Conservation (phyloP, 192 early-diverging fungal species). For the Coemansia sp. region DNA sequence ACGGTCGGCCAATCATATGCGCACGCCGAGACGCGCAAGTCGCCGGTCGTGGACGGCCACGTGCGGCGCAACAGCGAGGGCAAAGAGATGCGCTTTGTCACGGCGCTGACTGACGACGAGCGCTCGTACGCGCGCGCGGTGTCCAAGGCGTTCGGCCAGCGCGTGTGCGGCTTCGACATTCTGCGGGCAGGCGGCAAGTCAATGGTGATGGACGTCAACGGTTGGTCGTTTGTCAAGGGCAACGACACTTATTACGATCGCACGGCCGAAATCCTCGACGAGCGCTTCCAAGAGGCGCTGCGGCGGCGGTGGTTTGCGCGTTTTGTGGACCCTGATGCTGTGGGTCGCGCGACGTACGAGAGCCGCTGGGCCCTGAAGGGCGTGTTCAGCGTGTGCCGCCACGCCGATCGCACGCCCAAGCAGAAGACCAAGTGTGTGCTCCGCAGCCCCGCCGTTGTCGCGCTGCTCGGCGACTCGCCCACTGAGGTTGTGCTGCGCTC, state of each 20-base stretch:
- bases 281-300: conserved; percentile 73
- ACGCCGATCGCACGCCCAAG: conserved; percentile 96
- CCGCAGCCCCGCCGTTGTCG: conserved; percentile 64
- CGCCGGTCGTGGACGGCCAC: conserved; percentile 92
- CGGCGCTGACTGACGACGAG: conserved; percentile 76
- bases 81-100: conserved; percentile 94
- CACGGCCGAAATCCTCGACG: conserved; percentile 71
- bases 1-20: conserved; percentile 87
- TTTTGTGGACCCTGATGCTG: conserved; percentile 56
- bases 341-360: conserved; percentile 55
- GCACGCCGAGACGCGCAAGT: conserved; percentile 96
- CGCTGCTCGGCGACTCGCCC: conserved; percentile 62
- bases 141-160: conserved; percentile 83
- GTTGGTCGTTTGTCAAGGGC: conserved; percentile 99
- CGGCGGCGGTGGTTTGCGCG: conserved; percentile 57
- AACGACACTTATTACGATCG: conserved; percentile 90
- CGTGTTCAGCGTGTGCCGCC: conserved; percentile 89
- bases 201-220: conserved; percentile 97
- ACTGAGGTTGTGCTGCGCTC: conserved; percentile 83
- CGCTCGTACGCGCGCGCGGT: conserved; percentile 73
- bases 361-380: conserved; percentile 92
- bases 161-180: conserved; percentile 94
- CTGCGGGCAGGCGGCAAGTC: conserved; percentile 75
- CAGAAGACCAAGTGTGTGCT: conserved; percentile 94
- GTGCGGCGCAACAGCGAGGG: conserved; percentile 95